phyloP scores from a whole-genome alignment of 2,329 filamentous ascomycete species.

The Fusarium poae region DNA sequence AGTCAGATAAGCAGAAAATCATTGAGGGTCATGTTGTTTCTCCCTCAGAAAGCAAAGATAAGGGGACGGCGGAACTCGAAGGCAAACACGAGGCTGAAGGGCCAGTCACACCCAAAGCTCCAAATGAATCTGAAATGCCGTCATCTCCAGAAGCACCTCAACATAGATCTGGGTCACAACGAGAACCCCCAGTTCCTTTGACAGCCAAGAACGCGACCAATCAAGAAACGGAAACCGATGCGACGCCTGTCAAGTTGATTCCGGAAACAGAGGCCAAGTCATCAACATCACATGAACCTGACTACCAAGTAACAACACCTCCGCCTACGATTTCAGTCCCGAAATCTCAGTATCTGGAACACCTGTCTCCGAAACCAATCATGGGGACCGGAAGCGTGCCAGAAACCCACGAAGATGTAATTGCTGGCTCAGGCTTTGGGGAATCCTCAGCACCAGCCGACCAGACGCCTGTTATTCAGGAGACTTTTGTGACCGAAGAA shows the following conservation, averaged over 20 bases:
- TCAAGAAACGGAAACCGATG: not conserved
- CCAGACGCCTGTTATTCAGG: not conserved
- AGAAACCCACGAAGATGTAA: not conserved
- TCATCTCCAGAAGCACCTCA: not conserved
- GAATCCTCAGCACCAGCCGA: not conserved
- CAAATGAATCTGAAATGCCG: not conserved
- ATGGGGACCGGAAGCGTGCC: not conserved
- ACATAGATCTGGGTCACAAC: not conserved
- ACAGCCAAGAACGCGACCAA: not conserved
- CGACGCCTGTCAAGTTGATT: not conserved
- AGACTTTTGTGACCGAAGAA: not conserved
- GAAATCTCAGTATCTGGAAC: not conserved
- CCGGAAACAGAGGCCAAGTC: not conserved
- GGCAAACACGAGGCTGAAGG: not conserved
- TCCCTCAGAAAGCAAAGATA: constrained; percentile 18
- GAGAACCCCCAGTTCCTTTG: not conserved
- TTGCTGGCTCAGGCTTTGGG: not conserved
- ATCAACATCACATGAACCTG: not conserved
- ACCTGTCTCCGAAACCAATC: not conserved
- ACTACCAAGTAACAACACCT: not conserved
- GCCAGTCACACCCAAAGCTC: not conserved
- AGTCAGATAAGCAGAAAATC: constrained; percentile 23
- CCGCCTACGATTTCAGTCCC: not conserved
- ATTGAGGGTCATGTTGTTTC: not conserved
- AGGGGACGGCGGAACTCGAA: not conserved